Evolutionary conservation across 768 basidiomycete species (phyloP).

Genomic region (Leccinum obscurum): DNA sequence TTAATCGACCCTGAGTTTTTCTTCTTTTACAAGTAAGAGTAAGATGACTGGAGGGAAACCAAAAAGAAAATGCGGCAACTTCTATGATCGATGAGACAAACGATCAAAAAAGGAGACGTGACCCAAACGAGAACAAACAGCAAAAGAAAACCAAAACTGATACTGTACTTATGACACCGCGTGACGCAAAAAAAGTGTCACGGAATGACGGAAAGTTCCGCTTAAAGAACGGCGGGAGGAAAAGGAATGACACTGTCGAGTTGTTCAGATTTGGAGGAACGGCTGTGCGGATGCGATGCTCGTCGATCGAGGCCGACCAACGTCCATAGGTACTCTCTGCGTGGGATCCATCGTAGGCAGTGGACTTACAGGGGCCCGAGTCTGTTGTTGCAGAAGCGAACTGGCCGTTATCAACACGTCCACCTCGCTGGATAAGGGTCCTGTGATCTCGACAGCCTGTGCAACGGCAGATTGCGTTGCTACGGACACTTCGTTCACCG

Average conservation of each 20-base stretch:
- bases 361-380: constrained; percentile 31
- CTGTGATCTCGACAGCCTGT: constrained; percentile 76
- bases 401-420: constrained; percentile 77
- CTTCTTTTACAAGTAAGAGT: constrained; percentile 21
- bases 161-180: constrained; percentile 20
- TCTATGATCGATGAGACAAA: constrained; percentile 35
- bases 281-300: constrained; percentile 29
- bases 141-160: constrained; percentile 26
- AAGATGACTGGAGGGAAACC: constrained; percentile 11
- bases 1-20: constrained; percentile 28
- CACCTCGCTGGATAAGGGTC: constrained; percentile 71
- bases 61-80: constrained; percentile 18
- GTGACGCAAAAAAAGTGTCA: constrained; percentile 10
- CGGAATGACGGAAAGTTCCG: constrained; percentile 26
- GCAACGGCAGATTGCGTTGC: constrained; percentile 79
- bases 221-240: constrained; percentile 28
- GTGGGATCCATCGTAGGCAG: constrained; percentile 27
- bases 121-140: constrained; percentile 25
- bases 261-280: constrained; percentile 25
- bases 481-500: constrained; percentile 57
- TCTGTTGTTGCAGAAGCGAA: constrained; percentile 49
- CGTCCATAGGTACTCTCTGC: constrained; percentile 30
- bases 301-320: constrained; percentile 37
- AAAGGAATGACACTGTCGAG: constrained; percentile 23
- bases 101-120: constrained; percentile 20